Evolutionary conservation across 441 rosid species (phyloP).

Genomic region (Eruca vesicaria): DNA sequence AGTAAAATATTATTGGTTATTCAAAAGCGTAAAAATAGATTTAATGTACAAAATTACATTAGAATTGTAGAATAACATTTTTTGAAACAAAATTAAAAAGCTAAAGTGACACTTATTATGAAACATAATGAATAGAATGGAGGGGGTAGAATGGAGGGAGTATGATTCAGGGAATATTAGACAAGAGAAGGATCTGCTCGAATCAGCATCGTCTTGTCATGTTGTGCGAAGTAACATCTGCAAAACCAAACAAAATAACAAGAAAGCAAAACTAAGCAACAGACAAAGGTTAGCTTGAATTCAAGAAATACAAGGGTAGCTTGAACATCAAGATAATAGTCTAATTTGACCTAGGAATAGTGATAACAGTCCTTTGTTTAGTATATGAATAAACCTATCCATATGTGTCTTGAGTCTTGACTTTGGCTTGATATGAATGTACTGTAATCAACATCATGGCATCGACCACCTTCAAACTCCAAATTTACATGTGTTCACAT

Average conservation of each 20-base stretch:
- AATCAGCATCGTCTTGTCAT: slow-evolving; percentile 64
- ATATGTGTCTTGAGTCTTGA: slow-evolving; percentile 59
- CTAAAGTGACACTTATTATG: too few species aligned
- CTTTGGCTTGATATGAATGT: slow-evolving; percentile 64
- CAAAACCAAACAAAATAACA: not conserved
- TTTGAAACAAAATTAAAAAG: too few species aligned
- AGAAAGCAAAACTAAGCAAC: slow-evolving; percentile 1
- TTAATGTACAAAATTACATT: too few species aligned
- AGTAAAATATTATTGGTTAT: too few species aligned
- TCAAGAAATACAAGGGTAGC: too few species aligned
- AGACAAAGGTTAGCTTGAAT: not conserved
- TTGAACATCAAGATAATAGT: not conserved
- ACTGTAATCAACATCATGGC: slow-evolving; percentile 72
- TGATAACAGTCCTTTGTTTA: slow-evolving; percentile 59
- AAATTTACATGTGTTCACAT: slow-evolving; percentile 55
- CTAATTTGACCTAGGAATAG: slow-evolving; percentile 49
- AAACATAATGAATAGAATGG: too few species aligned
- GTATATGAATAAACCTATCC: slow-evolving; percentile 67
- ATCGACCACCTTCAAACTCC: slow-evolving; percentile 64
- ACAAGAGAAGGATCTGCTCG: slow-evolving; percentile 52
- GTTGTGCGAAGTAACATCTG: slow-evolving; percentile 58
- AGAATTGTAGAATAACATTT: too few species aligned
- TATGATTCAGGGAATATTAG: not conserved
- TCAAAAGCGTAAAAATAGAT: too few species aligned
- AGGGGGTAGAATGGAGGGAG: too few species aligned